Base-by-base conservation (phyloP, 2,329 filamentous ascomycete species). In the Aplosporella prunicola region DNA sequence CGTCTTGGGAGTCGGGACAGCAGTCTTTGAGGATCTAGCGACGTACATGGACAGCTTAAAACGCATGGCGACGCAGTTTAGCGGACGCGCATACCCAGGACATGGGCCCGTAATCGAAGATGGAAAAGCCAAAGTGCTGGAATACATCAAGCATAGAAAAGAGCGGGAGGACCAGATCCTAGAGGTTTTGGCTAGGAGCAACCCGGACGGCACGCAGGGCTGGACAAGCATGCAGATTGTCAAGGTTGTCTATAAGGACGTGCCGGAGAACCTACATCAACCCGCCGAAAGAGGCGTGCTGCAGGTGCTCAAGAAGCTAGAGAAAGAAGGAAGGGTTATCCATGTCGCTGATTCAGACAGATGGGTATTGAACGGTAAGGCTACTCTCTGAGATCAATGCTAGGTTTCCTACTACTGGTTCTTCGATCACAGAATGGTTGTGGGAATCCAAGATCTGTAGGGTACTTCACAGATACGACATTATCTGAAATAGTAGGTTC, bases 191-290 rank as follows among this genome's bases (percentile, higher is more conserved):
- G 30, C 46, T 42, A 10, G 45, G 23, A 25, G 31, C 3, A 20
- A 18, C 23, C 30, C 10, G 25, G 34, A 37, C 7, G 38, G 34
- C 20, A 32, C 53, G n/a, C 43, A 46, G 25, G 55, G 57, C 2
- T 86, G 81, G 82, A 75, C 72, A 5, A 70, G 77, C 7, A 80
- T 86, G 72, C 84, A 89, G 41, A 67, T 96, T 45, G 89, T 95
- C n/a, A 83, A 82, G 58, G 66, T 82, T 20, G 85, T 98, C 22
- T 98, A 98, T 57, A 72, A 70, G 36, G 78, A 85, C 50, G 79
- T 93, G 15, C 80, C 83, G 0, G 76, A 82, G 55, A 76, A 70
- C 50, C 65, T 96, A 46, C 82, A 88, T 58, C 54, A 70, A 9
- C 80, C 88, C 7, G 91, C 91, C 0, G 77, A 83, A 44, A 69